Base-by-base conservation (phyloP, 306 rosid species). In the Mimosa bimucronata region DNA sequence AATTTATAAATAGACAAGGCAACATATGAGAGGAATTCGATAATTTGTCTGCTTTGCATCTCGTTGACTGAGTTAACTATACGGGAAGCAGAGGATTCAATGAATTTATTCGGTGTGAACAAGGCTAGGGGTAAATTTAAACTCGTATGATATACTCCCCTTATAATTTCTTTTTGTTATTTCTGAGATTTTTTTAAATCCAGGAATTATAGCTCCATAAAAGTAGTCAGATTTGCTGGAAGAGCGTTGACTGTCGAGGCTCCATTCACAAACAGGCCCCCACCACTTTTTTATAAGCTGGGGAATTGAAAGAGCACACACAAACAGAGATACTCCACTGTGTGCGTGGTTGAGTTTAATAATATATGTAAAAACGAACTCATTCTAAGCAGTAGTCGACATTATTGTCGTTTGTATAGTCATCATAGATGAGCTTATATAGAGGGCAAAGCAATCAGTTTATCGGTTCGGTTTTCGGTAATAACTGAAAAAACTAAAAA, bases 351-450 rank as follows among this genome's bases (percentile, higher is more conserved):
- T 12, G 16, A 44, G 1, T 3, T 34, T 5, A 34, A 34, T 34
- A 34, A 34, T 48, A 5, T 16, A 21, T 9, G 62, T 9, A 55
- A 9, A 30, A 14, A 64, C 6, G 9, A 40, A 10, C 18, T 38
- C 23, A 10, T 67, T 44, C 28, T 8, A 37, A 18, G 26, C 16
- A n/a, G 71, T 37, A 66, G 71, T 26, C 89, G 79, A 83, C 75
- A 78, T 64, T 78, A 37, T 75, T 75, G 85, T 86, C 85, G 81
- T 78, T 81, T 75, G 60, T 77, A 55, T 31, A 34, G 38, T 34
- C 38, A 34, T 6, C 5, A 34, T 6, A 34, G 5, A 34, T 34
- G 38, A 34, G 38, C 37, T 34, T 34, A 34, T 34, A 34, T 34
- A 34, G n/a, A n/a, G n/a, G n/a, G n/a, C n/a, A n/a, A n/a, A n/a